A percentile compares a stretch with the other conserved stretches of the same genome.
These are phyloP conservation scores for Leccinum aurantiacum DNA, from an alignment of 768 basidiomycete genomes.

Conservation along the genomic window DNA sequence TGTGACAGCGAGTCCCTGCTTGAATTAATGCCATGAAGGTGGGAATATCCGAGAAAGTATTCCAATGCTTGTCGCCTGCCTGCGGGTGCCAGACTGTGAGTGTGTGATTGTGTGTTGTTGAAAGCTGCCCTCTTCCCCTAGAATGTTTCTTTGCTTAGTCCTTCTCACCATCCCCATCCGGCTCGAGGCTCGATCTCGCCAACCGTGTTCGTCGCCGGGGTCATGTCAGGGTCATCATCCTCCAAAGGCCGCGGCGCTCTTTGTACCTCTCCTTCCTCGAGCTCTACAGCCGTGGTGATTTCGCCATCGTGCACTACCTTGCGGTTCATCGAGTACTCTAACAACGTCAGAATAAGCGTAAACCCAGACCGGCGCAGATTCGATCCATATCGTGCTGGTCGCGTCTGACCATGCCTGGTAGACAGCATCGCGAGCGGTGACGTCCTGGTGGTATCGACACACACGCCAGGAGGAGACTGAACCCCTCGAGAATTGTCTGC, in stretches of 20 bases:
- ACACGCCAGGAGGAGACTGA: no score
- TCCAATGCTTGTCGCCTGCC: neutral
- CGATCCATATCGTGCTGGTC: conserved; percentile 64
- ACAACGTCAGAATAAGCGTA: conserved; percentile 51
- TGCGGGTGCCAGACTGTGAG: neutral
- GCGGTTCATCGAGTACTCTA: conserved; percentile 61
- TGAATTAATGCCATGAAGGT: neutral
- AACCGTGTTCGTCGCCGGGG: neutral
- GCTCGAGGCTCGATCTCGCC: neutral
- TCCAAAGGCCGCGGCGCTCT: no score
- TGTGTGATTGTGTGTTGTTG: neutral
- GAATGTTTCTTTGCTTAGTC: no score
- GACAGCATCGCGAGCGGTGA: conserved; percentile 45
- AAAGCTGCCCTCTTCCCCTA: neutral
- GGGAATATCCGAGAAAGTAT: neutral
- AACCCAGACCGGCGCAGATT: conserved; percentile 60
- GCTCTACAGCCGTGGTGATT: conserved; percentile 26
- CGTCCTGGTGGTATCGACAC: conserved; percentile 39
- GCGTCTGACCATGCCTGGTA: conserved; percentile 65
- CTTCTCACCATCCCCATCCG: neutral
- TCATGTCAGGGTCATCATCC: neutral
- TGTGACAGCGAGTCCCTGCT: neutral
- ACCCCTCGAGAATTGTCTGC: no score
- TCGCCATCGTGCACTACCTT: conserved; percentile 42
- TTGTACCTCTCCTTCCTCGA: conserved; percentile 27